Evolutionary conservation across 495 filamentous ascomycete genomes (phyloP), one percentile per base, ranked within the genome.

Genomic region (Paragyromitra xinjiangensis): DNA sequence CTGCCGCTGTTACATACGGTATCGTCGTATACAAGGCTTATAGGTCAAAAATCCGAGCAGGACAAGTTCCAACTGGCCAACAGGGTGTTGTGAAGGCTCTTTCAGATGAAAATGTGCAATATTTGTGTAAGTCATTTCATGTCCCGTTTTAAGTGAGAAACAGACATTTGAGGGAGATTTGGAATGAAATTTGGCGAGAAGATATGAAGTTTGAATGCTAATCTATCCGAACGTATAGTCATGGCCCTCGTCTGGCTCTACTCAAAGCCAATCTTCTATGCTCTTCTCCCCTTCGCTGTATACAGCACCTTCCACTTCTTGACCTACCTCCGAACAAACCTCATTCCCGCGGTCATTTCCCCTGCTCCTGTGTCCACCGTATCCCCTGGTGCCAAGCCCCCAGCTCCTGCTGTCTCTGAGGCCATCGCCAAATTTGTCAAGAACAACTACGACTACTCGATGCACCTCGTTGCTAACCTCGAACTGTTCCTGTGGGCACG

Each of bases 11-110:
- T 37, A 98, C 95, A 2, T 99, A 99, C 85, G 95, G 96, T 77
- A 98, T 99, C 73, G 95, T 99, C 22, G 96, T 98, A n/a, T 98
- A 97, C 88, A 99, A 99, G 88, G 93, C 93, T 64, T 94, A 92
- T 85, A 90, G 94, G 70, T 92, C 95, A 73, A 90, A 93, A 70
- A 87, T 91, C 74, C 89, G 90, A 84, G 85, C 88, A 62, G 91
- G 90, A 62, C 87, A 86, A 69, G 87, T 86, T 82, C 85, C 86
- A 75, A 85, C 85, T 55, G 85, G 88, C 51, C 88, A 89, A 76
- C 86, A 85, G 75, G 89, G 90, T 76, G 83, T 85, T 34, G 39
- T 94, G 61, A 89, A 90, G 77, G 84, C 95, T 73, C 86, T 90
- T 68, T 85, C 89, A 19, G 95, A 99, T 84, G 95, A 98, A 88